Conservation (phyloP, 306 rosid species). For the Styphnolobium japonicum region DNA sequence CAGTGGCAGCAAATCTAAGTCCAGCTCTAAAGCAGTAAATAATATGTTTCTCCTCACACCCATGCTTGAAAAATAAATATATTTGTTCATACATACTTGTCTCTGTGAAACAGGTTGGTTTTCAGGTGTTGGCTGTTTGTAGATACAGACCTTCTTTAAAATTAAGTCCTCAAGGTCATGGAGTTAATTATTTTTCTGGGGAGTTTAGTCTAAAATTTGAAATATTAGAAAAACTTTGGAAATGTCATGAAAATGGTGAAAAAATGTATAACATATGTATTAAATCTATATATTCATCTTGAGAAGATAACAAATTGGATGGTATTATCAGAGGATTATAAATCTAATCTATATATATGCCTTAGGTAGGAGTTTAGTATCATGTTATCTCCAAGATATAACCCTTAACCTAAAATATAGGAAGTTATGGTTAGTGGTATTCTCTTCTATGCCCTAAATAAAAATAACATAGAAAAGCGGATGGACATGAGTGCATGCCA, state of each 20-base stretch:
- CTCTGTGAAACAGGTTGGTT: neutral
- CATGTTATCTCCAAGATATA: neutral
- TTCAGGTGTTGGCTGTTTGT: conserved; percentile 3
- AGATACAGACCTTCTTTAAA: conserved; percentile 1
- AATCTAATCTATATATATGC: neutral
- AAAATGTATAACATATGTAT: neutral
- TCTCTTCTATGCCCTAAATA: neutral
- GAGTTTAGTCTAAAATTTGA: neutral
- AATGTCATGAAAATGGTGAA: neutral
- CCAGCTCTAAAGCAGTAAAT: conserved; percentile 63
- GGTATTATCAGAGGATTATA: neutral
- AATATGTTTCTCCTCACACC: conserved; percentile 5
- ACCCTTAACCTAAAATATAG: neutral
- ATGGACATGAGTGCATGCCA: neutral
- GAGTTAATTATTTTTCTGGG: neutral
- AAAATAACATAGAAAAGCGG: neutral
- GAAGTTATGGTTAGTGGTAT: neutral
- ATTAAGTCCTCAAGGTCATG: neutral
- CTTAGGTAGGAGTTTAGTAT: neutral
- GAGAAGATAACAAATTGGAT: neutral
- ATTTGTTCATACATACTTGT: conserved; percentile 7
- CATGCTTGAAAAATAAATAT: neutral
- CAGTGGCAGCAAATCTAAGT: conserved; percentile 76
- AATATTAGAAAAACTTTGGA: neutral
- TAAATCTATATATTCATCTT: neutral